Conservation (phyloP, 2,329 filamentous ascomycete species). For the Onygenales sp. region DNA sequence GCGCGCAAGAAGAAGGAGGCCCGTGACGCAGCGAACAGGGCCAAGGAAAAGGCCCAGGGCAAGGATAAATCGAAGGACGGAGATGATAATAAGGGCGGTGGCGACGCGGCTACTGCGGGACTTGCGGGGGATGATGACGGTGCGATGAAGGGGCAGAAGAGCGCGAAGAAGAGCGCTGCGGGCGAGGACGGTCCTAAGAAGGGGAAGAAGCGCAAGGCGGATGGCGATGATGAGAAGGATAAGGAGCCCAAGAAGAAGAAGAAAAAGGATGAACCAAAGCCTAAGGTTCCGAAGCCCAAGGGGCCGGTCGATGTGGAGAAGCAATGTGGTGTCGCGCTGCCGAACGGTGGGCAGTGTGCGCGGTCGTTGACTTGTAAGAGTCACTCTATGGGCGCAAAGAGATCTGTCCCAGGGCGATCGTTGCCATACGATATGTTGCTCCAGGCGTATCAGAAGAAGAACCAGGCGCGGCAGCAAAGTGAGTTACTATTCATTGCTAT, state of each 20-base stretch:
- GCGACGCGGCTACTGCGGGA: constrained; percentile 18
- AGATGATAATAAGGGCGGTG: constrained; percentile 29
- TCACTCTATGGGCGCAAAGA: constrained; percentile 89
- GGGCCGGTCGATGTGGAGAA: constrained; percentile 89
- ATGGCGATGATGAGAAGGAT: constrained; percentile 56
- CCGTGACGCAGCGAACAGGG: constrained; percentile 58
- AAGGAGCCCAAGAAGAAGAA: constrained; percentile 84
- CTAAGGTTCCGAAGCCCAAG: constrained; percentile 75
- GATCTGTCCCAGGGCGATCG: constrained; percentile 75
- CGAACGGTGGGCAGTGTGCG: constrained; percentile 80
- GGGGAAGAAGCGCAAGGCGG: constrained; percentile 70
- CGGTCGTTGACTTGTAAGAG: constrained; percentile 87
- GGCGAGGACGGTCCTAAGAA: constrained; percentile 51
- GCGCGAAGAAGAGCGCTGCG: constrained; percentile 52
- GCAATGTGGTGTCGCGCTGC: constrained; percentile 79
- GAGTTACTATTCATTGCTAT: constrained; percentile 30
- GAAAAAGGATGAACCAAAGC: constrained; percentile 86
- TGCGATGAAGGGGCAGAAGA: constrained; percentile 52
- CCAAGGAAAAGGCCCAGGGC: constrained; percentile 40
- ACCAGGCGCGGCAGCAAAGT: constrained; percentile 97
- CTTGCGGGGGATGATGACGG: constrained; percentile 13
- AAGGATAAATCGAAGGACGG: constrained; percentile 38
- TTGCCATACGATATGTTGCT: constrained; percentile 89
- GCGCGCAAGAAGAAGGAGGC: constrained; percentile 68
- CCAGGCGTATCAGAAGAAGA: constrained; percentile 89